These are phyloP conservation scores for Dothistroma septosporum DNA, from an alignment of 2,329 filamentous ascomycete genomes.

Conservation along the genomic window DNA sequence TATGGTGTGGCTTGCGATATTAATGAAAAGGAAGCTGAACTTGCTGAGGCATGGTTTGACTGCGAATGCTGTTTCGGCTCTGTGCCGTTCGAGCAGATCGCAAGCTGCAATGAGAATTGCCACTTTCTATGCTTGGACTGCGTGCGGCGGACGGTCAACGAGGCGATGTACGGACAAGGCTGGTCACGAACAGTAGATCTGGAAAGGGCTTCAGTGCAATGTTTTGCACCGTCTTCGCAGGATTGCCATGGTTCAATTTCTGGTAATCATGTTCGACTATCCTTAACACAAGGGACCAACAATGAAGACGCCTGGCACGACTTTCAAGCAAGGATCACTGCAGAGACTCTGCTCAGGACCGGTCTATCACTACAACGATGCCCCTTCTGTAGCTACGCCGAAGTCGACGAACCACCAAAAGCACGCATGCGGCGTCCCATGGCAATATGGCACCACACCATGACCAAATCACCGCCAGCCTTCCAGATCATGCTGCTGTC, in stretches of 20 bases:
- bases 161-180: constrained; percentile 88
- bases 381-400: constrained; percentile 87
- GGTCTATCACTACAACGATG: constrained; percentile 74
- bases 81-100: constrained; percentile 67
- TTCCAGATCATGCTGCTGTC: constrained; percentile 48
- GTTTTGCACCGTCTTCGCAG: constrained; percentile 68
- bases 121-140: constrained; percentile 80
- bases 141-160: constrained; percentile 73
- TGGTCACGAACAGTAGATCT: constrained; percentile 78
- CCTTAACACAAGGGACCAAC: constrained; percentile 64
- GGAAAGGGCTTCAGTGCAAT: constrained; percentile 69
- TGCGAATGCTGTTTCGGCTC: constrained; percentile 76
- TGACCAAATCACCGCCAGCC: constrained; percentile 33
- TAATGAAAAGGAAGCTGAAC: constrained; percentile 49
- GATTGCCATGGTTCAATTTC: constrained; percentile 70
- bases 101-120: constrained; percentile 62
- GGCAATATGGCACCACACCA: constrained; percentile 25
- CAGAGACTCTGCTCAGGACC: constrained; percentile 69
- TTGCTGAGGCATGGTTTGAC: constrained; percentile 53
- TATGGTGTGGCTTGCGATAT: constrained; percentile 41
- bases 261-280: constrained; percentile 64
- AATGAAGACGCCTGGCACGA: constrained; percentile 68
- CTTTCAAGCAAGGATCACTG: constrained; percentile 74
- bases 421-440: constrained; percentile 19
- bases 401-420: constrained; percentile 59